Conservation (phyloP, 495 filamentous ascomycete species). For the Aspergillus mulundensis region DNA sequence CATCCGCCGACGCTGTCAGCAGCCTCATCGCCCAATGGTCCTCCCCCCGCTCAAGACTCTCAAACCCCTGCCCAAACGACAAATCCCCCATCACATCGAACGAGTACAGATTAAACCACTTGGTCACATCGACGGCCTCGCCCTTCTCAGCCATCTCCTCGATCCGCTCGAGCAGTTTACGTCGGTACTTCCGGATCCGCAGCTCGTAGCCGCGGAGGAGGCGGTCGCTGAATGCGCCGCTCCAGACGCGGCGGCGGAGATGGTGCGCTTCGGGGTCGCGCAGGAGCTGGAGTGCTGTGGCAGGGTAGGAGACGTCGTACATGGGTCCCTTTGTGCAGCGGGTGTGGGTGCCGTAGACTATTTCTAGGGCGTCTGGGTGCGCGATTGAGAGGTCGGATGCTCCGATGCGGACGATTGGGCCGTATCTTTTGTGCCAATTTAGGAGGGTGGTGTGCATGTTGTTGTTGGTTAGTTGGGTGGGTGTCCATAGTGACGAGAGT, state of each 20-base stretch:
- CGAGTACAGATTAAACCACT: conserved; percentile 43
- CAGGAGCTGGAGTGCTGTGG: conserved; percentile 31
- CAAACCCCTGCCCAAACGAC: conserved; percentile 43
- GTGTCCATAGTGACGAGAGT: conserved; percentile 25
- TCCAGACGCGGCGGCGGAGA: conserved; percentile 33
- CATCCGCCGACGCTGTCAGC: conserved; percentile 21
- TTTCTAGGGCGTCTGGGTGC: conserved; percentile 21
- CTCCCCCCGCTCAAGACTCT: conserved; percentile 32
- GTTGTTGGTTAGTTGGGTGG: neutral
- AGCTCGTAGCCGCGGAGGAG: conserved; percentile 31
- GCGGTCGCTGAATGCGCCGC: conserved; percentile 28
- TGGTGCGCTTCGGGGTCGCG: conserved; percentile 32
- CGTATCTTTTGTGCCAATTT: neutral
- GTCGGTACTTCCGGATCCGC: conserved; percentile 20
- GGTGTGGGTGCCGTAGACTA: conserved; percentile 29
- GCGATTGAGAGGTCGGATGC: conserved; percentile 19
- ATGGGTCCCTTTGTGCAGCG: conserved; percentile 31
- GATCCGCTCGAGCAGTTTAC: conserved; percentile 18
- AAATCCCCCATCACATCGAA: conserved; percentile 52
- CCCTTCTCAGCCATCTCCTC: conserved; percentile 6
- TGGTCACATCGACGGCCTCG: conserved; percentile 23
- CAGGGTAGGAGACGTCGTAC: conserved; percentile 32
- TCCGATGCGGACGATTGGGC: conserved; percentile 9
- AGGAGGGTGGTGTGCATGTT: neutral
- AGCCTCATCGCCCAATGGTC: conserved; percentile 29